Conservation (phyloP, 495 filamentous ascomycete species). For the Aspergillus carlsbadensis region DNA sequence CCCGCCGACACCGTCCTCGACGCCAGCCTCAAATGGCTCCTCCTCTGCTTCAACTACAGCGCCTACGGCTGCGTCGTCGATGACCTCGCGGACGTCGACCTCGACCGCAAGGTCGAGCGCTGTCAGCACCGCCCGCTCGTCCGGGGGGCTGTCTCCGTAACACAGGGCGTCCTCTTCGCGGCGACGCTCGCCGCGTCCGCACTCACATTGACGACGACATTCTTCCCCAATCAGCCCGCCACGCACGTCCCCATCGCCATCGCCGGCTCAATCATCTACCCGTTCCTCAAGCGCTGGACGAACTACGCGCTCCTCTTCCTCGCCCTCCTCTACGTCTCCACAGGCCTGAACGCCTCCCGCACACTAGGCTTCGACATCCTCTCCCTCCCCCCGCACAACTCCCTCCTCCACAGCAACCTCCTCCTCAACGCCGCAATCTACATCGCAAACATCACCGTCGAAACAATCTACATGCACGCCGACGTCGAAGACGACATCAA, state of each 20-base stretch:
- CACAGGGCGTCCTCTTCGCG: background rate
- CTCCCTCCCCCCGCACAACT: background rate
- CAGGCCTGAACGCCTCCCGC: conserved; percentile 8
- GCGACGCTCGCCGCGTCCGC: background rate
- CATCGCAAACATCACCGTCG: conserved; percentile 5
- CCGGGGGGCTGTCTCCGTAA: conserved; percentile 2
- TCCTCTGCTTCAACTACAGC: conserved; percentile 1
- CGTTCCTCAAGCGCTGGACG: conserved; percentile 9
- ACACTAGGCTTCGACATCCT: conserved; percentile 3
- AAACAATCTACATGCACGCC: conserved; percentile 12
- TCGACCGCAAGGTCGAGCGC: conserved; percentile 5
- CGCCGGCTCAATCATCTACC: conserved; percentile 2
- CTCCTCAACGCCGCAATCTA: background rate
- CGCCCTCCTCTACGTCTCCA: background rate
- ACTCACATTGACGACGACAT: background rate
- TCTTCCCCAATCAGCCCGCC: conserved; percentile 4
- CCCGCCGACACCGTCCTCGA: background rate
- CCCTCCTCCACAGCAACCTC: background rate
- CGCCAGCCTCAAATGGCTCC: conserved; percentile 6
- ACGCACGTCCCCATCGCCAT: conserved; percentile 2
- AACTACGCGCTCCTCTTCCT: conserved; percentile 3
- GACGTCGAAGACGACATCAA: conserved; percentile 12
- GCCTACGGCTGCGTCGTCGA: conserved; percentile 12
- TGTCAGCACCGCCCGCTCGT: conserved; percentile 4
- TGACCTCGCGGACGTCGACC: conserved; percentile 7